These are phyloP conservation scores for Trichophyton mentagrophytes DNA, from an alignment of 2,329 filamentous ascomycete genomes.

Conservation along the genomic window DNA sequence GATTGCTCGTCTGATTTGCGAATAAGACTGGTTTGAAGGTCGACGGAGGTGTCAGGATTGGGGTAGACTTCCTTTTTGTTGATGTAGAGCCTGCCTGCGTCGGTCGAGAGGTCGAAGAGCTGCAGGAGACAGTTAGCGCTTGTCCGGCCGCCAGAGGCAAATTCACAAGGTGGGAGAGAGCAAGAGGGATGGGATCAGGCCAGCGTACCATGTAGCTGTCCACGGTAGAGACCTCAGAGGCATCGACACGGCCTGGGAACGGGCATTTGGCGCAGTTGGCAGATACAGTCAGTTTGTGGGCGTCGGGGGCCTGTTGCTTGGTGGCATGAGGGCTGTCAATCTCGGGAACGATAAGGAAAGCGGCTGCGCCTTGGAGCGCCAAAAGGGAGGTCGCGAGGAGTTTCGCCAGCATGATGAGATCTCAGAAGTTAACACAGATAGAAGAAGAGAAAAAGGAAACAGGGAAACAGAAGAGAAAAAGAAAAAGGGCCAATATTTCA, in stretches of 20 bases:
- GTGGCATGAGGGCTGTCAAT: neutral
- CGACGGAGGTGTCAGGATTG: conserved; percentile 17
- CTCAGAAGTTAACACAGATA: neutral
- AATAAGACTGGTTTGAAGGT: conserved; percentile 25
- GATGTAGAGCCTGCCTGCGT: conserved; percentile 24
- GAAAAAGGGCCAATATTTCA: neutral
- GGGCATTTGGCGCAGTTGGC: conserved; percentile 30
- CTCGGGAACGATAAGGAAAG: conserved; percentile 28
- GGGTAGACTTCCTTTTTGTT: conserved; percentile 31
- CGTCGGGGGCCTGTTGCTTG: conserved; percentile 7
- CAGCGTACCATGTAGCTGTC: conserved; percentile 25
- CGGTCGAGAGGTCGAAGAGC: conserved; percentile 27
- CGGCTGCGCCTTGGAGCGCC: conserved; percentile 23
- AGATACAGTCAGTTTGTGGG: conserved; percentile 20
- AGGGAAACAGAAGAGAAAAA: neutral
- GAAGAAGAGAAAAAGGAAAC: neutral
- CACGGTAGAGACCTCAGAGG: conserved; percentile 23
- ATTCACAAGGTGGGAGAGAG: neutral
- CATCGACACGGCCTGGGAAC: conserved; percentile 21
- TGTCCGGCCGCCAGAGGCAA: neutral
- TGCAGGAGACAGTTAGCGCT: conserved; percentile 11
- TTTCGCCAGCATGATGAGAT: conserved; percentile 25
- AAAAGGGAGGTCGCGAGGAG: conserved; percentile 24
- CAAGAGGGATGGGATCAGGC: neutral
- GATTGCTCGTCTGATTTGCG: conserved; percentile 25